phyloP scores from a whole-genome alignment of 2,329 filamentous ascomycete genomes.

The Penicillium oxalicum region DNA sequence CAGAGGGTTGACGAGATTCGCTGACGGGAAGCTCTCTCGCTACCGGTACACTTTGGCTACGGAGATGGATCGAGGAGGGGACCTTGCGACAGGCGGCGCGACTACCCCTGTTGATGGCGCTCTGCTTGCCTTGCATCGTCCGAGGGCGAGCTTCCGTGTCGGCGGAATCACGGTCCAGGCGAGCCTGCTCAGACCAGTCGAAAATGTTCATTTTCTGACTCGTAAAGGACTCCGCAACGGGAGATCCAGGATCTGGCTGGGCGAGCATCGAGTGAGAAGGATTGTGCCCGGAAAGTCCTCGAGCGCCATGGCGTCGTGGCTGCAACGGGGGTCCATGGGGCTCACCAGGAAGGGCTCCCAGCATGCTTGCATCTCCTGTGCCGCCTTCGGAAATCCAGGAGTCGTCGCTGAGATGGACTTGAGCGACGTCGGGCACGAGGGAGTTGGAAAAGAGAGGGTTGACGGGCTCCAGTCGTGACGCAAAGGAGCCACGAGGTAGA shows the following conservation, averaged over 20 bases:
- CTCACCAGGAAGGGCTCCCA: conserved; percentile 25
- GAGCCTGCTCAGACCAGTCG: conserved; percentile 59
- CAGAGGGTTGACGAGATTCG: conserved; percentile 46
- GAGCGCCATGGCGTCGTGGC: conserved; percentile 4
- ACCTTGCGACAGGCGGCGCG: conserved; percentile 52
- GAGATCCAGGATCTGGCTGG: neutral
- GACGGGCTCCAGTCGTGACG: conserved; percentile 21
- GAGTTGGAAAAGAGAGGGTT: conserved; percentile 16
- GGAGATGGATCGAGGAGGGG: conserved; percentile 55
- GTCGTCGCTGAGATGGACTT: conserved; percentile 14
- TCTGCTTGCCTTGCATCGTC: conserved; percentile 60
- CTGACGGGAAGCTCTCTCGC: conserved; percentile 46
- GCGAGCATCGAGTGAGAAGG: conserved; percentile 3
- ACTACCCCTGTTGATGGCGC: conserved; percentile 51
- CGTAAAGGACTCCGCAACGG: conserved; percentile 20
- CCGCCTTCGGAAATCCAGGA: conserved; percentile 23
- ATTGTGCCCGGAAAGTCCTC: conserved; percentile 3
- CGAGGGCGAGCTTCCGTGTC: conserved; percentile 52
- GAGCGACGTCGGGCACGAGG: conserved; percentile 8
- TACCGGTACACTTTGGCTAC: conserved; percentile 61
- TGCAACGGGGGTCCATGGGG: conserved; percentile 7
- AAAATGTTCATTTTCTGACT: conserved; percentile 53
- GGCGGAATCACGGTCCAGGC: conserved; percentile 48
- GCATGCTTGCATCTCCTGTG: conserved; percentile 25
- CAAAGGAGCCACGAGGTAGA: conserved; percentile 43